Percentiles rank a stretch among this genome's conserved stretches.
Conservation (phyloP, 768 basidiomycete species). For the Agrocybe chaxingu region DNA sequence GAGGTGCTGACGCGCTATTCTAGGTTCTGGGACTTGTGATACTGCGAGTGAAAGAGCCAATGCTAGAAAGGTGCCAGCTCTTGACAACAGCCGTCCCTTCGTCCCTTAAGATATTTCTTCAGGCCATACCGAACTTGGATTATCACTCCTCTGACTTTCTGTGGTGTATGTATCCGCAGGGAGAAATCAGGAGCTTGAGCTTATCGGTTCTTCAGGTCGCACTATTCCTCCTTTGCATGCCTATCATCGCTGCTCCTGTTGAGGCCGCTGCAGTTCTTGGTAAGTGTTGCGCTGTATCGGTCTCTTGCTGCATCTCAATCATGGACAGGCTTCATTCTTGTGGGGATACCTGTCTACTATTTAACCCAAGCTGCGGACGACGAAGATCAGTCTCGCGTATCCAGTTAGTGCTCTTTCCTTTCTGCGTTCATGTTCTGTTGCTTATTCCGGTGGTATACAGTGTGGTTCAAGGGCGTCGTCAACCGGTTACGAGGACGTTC, state of each 20-base stretch:
- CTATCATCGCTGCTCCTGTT: slow-evolving; percentile 86
- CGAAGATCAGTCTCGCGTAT: slow-evolving; percentile 34
- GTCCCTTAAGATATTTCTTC: slow-evolving; percentile 3
- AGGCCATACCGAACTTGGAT: slow-evolving; percentile 95
- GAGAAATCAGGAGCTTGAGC: neutral
- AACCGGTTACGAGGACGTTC: slow-evolving; percentile 51
- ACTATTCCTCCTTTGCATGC: slow-evolving; percentile 90
- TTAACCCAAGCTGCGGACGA: slow-evolving; percentile 55
- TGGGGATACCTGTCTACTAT: slow-evolving; percentile 82
- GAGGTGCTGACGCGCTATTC: neutral
- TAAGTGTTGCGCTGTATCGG: slow-evolving; percentile 28
- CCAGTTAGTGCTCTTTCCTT: slow-evolving; percentile 33
- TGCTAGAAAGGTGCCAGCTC: slow-evolving; percentile 64
- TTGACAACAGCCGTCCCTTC: neutral
- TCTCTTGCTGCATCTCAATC: slow-evolving; percentile 1
- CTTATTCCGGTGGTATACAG: slow-evolving; percentile 16
- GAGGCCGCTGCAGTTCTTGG: slow-evolving; percentile 87
- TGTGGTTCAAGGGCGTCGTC: slow-evolving; percentile 24
- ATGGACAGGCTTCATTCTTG: slow-evolving; percentile 65
- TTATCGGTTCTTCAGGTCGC: slow-evolving; percentile 55
- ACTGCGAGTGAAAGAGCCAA: slow-evolving; percentile 86
- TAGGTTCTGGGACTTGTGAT: slow-evolving; percentile 88
- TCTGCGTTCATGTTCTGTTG: neutral
- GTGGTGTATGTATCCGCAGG: slow-evolving; percentile 53
- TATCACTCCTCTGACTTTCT: slow-evolving; percentile 85